A percentile compares a stretch with the other conserved stretches of the same genome.
phyloP scores from a whole-genome alignment of 768 basidiomycete species.

The Kwoniella europaea region DNA sequence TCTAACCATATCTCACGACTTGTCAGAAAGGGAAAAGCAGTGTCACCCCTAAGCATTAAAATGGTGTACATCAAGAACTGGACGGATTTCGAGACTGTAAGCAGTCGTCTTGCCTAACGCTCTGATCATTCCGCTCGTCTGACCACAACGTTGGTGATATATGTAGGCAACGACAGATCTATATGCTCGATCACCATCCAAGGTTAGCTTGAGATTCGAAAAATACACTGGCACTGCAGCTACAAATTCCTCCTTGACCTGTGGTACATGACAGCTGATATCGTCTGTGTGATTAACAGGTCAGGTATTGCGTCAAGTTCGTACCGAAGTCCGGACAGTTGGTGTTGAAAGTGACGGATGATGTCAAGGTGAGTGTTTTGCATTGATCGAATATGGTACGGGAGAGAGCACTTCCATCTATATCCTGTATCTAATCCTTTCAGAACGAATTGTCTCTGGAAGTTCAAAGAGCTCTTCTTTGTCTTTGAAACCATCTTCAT shows the following conservation, averaged over 20 bases:
- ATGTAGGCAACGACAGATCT: conserved; percentile 77
- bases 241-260: too few species aligned
- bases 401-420: neutral
- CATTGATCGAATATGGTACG: neutral
- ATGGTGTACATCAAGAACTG: conserved; percentile 58
- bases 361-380: conserved; percentile 70
- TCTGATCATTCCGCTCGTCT: neutral
- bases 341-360: conserved; percentile 91
- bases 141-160: neutral
- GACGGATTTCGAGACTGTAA: conserved; percentile 57
- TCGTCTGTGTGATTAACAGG: conserved; percentile 61
- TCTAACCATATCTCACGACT: neutral
- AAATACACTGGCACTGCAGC: neutral
- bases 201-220: conserved; percentile 62
- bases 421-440: neutral
- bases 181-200: conserved; percentile 77
- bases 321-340: conserved; percentile 80
- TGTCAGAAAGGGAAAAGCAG: neutral
- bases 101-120: neutral
- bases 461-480: neutral
- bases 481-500: too few species aligned
- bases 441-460: neutral
- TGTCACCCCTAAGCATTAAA: neutral
- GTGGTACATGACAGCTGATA: neutral
- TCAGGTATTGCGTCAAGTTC: conserved; percentile 93